Evolutionary conservation across 2,329 filamentous ascomycete genomes (phyloP), one percentile per base, ranked within the genome.

Genomic region (Cladophialophora yegresii): DNA sequence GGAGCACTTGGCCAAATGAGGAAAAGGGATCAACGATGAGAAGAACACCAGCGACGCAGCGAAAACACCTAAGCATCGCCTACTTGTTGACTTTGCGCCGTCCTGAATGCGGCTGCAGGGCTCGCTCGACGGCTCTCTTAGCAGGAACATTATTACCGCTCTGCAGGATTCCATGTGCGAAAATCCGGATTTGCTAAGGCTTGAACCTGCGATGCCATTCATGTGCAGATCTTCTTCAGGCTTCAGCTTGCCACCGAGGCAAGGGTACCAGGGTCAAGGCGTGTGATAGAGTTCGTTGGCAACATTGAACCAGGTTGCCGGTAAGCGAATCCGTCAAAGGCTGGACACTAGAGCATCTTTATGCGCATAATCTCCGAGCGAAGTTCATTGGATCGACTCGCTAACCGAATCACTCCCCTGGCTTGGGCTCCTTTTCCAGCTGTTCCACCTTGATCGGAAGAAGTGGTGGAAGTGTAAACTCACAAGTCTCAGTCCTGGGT

Each of bases 341-440:
- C 55, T 51, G 30, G 54, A n/a, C 47, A 32, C 53, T 49, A 49
- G 55, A 49, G 40, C 30, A 28, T 49, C 55, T 28, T 58, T 28
- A 40, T 64, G 64, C 51, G 61, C 61, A 63, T 66, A 66, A 66
- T 66, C 61, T 66, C 64, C 64, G 64, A 63, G 20, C 36, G 45
- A 36, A 49, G 61, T 60, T 63, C 58, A 66, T 66, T 66, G 64
- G 64, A 50, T 47, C 45, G 40, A 45, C 36, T 49, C 26, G 30
- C 40, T 66, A 61, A 64, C 57, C 64, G 64, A 66, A 32, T 36
- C 36, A 20, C 12, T 50, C 36, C 36, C 26, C 28, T 7, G 43
- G 40, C 56, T 43, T 33, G 10, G 55, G 43, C 26, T 33, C 33
- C 47, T 47, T 47, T 58, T 43, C 54, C 54, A 56, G 20, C 3